Evolutionary conservation across 1,139 yeast species (phyloP).

Genomic region (Pneumocystis jirovecii): DNA sequence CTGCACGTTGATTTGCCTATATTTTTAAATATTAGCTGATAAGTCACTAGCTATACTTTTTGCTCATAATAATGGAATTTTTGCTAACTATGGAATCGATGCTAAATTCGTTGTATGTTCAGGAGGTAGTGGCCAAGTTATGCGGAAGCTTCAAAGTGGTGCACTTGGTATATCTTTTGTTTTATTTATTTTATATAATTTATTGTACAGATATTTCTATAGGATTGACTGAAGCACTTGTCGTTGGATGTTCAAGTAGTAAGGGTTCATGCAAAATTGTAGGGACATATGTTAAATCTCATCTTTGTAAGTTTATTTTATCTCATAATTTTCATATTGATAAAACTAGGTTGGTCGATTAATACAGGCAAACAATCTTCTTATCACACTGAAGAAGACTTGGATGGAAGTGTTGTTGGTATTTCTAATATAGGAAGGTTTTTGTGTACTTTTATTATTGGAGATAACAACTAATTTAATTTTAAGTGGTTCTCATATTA

Average conservation of each 20-base stretch:
- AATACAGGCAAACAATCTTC: not conserved
- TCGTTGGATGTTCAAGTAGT: not conserved
- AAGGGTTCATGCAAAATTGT: not conserved
- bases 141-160: not conserved
- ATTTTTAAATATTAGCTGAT: not conserved
- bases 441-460: not conserved
- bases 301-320: not conserved
- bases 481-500: not conserved
- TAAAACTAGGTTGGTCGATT: not conserved
- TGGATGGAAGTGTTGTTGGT: not conserved
- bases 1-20: not conserved
- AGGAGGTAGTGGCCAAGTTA: not conserved
- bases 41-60: not conserved
- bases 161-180: not conserved
- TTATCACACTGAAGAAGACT: not conserved
- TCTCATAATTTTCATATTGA: not conserved
- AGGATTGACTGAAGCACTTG: not conserved
- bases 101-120: not conserved
- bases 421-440: not conserved
- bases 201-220: not conserved
- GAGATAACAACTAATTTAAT: not conserved
- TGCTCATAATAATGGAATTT: not conserved
- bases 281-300: not conserved
- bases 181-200: not conserved
- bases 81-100: not conserved